Evolutionary conservation across 2,329 filamentous ascomycete genomes (phyloP).

Genomic region (Neodidymelliopsis sp.): DNA sequence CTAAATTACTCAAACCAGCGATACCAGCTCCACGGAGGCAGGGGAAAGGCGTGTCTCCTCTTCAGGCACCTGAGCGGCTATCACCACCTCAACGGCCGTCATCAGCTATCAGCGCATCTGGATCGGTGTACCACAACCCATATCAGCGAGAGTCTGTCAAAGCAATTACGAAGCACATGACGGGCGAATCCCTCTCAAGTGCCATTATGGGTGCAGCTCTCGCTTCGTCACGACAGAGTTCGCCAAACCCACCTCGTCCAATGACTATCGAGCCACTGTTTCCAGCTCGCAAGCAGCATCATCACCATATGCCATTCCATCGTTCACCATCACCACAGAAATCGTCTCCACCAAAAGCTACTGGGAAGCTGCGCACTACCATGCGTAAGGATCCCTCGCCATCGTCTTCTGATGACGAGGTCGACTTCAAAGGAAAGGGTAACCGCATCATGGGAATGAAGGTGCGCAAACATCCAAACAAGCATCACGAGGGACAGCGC

Average conservation of each 20-base stretch:
- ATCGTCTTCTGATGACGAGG: slow-evolving; percentile 60
- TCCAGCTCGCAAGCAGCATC: slow-evolving; percentile 52
- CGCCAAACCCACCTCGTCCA: slow-evolving; percentile 46
- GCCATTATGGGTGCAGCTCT: slow-evolving; percentile 79
- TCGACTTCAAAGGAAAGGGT: slow-evolving; percentile 61
- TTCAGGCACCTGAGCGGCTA: slow-evolving; percentile 30
- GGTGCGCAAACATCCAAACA: slow-evolving; percentile 66
- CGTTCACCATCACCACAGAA: slow-evolving; percentile 50
- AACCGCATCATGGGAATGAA: slow-evolving; percentile 62
- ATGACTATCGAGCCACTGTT: slow-evolving; percentile 47
- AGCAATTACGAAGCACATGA: slow-evolving; percentile 57
- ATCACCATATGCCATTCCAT: slow-evolving; percentile 46
- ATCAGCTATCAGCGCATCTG: slow-evolving; percentile 32
- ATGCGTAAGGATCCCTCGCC: slow-evolving; percentile 62
- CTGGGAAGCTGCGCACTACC: slow-evolving; percentile 68
- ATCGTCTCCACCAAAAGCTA: slow-evolving; percentile 47
- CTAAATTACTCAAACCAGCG: slow-evolving; percentile 13
- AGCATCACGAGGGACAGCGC: slow-evolving; percentile 77
- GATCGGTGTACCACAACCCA: slow-evolving; percentile 48
- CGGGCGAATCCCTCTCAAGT: slow-evolving; percentile 71
- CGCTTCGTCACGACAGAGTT: slow-evolving; percentile 65
- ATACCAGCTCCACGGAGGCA: slow-evolving; percentile 10
- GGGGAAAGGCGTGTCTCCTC: slow-evolving; percentile 26
- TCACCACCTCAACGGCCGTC: slow-evolving; percentile 28
- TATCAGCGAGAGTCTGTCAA: slow-evolving; percentile 48